Base-by-base conservation (phyloP, 2,329 filamentous ascomycete species). In the Pestalotiopsis sp. region DNA sequence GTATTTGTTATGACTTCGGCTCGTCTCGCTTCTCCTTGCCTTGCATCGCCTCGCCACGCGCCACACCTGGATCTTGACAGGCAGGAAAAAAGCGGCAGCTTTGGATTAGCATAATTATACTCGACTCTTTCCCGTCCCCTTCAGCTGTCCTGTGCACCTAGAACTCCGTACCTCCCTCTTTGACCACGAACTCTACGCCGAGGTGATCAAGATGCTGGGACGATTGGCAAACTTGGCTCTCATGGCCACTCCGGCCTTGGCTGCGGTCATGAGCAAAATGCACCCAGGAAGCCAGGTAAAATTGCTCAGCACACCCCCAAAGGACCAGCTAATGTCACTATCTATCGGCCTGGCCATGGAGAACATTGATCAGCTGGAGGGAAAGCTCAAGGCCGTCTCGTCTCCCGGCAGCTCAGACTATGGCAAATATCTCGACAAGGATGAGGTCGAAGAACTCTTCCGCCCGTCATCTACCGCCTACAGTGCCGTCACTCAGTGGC, bases 341-440 rank as follows among this genome's bases (percentile, higher is more conserved):
- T 74, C 75, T 13, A 72, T 78, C 38, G 73, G 71, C 3, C 72
- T 78, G 57, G 66, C 71, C 13, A 69, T 75, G 67, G 73, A 74
- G 58, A 76, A 76, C 70, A 65, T 74, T 1, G 69, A 71, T 45
- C 67, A 73, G 38, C 65, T 76, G 5, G 71, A 72, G 64, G 69
- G 68, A n/a, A 70, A 69, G 25, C 67, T 74, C 52, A 71, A 71
- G 57, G 69, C 71, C 7, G 70, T 76, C n/a, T 71, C 75, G 6
- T 74, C 73, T 3, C 74, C 73, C 1, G 69, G 71, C 2, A 71
- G 72, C 60, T 64, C 68, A 11, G 67, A 68, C 61, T 76, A 76
- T 61, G 74, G 75, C 66, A 71, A 73, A 11, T 74, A 71, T 69
- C 66, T 74, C 62, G 69, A 70, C 27, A 71, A 70, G 61, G 71